Base-by-base conservation (phyloP, 179 eudicot genomes). In the Actinidia arguta region DNA sequence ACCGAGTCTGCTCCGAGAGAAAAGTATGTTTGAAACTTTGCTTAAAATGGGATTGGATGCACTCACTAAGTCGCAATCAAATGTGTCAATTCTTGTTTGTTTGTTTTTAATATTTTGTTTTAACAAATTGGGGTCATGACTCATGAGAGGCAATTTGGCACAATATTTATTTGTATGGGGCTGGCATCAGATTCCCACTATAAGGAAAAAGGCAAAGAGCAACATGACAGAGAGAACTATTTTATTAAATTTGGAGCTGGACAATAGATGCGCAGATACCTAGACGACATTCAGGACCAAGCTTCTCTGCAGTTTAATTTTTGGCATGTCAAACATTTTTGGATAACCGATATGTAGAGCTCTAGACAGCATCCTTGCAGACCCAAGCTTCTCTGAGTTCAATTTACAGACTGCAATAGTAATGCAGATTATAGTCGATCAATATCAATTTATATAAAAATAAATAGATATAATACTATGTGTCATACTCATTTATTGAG, bases 251-350 rank as follows among this genome's bases (percentile, higher is more conserved):
- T 66, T 58, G 52, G 52, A 27, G 67, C 13, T 0, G 31, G 42
- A 56, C 20, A 47, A 39, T 31, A 24, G 50, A 16, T 25, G 31
- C 50, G 51, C 58, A 56, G 78, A 80, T n/a, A 66, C 80, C 61
- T 59, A n/a, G 17, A 39, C 46, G 4, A 13, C 42, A 1, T 39
- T 3, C 42, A 39, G 42, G 42, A 39, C 42, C 42, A 39, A 39
- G 42, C 42, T 39, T 1, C 42, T 39, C 2, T 39, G 3, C 42
- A 3, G 42, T 39, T 4, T 4, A 39, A 39, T 39, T 39, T n/a
- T n/a, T n/a, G n/a, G n/a, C n/a, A n/a, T n/a, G n/a, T n/a, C n/a
- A n/a, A n/a, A n/a, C n/a, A n/a, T n/a, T n/a, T n/a, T n/a, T n/a
- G n/a, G n/a, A n/a, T n/a, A n/a, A n/a, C n/a, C n/a, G n/a, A n/a